Conservation (phyloP, 2,329 filamentous ascomycete species). For the Curvularia sp. region DNA sequence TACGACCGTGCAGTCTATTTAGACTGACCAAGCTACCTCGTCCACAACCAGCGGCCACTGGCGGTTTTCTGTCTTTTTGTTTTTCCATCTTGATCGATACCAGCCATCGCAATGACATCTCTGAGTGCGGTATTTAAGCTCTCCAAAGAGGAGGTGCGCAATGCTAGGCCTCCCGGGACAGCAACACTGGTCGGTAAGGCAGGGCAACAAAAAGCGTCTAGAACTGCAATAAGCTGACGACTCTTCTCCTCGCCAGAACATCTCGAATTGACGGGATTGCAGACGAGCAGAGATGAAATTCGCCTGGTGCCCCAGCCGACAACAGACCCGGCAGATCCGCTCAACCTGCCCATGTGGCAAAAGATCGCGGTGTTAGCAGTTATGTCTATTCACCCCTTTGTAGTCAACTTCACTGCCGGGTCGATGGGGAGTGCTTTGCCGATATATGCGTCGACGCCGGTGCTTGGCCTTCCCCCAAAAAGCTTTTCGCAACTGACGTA, state of each 20-base stretch:
- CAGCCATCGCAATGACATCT: slow-evolving; percentile 39
- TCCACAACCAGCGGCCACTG: not conserved
- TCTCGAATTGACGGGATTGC: slow-evolving; percentile 41
- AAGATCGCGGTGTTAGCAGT: slow-evolving; percentile 47
- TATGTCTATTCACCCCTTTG: slow-evolving; percentile 51
- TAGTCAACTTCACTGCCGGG: slow-evolving; percentile 49
- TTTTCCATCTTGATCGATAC: not conserved
- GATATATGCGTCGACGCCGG: slow-evolving; percentile 43
- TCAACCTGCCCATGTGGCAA: slow-evolving; percentile 51
- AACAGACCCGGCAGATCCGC: slow-evolving; percentile 50
- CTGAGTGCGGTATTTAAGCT: slow-evolving; percentile 49
- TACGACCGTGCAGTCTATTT: slow-evolving; percentile 8
- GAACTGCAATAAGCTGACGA: slow-evolving; percentile 5
- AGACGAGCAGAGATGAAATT: slow-evolving; percentile 45
- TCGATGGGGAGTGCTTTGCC: slow-evolving; percentile 49
- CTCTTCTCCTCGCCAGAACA: slow-evolving; percentile 27
- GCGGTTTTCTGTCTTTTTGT: not conserved
- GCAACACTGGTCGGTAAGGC: slow-evolving; percentile 49
- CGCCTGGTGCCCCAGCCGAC: slow-evolving; percentile 52
- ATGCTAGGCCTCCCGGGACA: slow-evolving; percentile 52
- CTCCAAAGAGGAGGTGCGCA: slow-evolving; percentile 50
- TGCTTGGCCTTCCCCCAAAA: slow-evolving; percentile 42
- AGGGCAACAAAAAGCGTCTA: not conserved
- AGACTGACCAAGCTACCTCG: slow-evolving; percentile 7
- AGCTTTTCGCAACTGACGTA: slow-evolving; percentile 46